phyloP scores from a whole-genome alignment of 73 alveolate species.

The Paramecium caudatum region DNA sequence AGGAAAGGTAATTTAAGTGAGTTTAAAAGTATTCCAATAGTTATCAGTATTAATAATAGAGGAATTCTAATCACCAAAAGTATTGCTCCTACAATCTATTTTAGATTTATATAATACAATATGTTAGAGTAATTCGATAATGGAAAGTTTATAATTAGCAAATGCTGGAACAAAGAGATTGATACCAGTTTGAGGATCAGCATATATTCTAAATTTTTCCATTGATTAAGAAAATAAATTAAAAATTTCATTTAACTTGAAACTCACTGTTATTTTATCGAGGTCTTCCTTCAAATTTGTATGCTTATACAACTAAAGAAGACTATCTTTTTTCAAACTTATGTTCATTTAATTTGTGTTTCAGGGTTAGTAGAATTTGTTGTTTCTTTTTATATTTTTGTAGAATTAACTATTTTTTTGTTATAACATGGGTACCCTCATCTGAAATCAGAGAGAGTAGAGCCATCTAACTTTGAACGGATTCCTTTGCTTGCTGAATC shows the following conservation, averaged over 20 bases:
- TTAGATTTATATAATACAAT: neutral
- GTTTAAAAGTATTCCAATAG: conserved; percentile 12
- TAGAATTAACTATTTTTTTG: conserved; percentile 2
- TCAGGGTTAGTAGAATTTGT: neutral
- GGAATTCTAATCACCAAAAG: conserved; percentile 64
- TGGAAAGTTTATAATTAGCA: conserved; percentile 47
- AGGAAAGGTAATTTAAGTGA: conserved; percentile 5
- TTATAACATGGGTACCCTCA: neutral
- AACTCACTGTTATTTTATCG: conserved; percentile 48
- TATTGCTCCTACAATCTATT: conserved; percentile 57
- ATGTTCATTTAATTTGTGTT: conserved; percentile 9
- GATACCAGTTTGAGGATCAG: conserved; percentile 73
- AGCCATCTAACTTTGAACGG: neutral
- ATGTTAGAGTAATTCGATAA: neutral
- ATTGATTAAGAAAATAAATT: neutral
- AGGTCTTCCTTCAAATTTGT: conserved; percentile 14
- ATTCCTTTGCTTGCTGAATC: neutral
- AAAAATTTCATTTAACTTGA: conserved; percentile 29
- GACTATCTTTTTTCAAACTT: conserved; percentile 50
- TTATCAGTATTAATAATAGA: neutral
- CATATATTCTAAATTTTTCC: conserved; percentile 76
- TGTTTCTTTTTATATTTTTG: conserved; percentile 39
- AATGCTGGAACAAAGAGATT: conserved; percentile 71
- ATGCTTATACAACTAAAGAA: conserved; percentile 35
- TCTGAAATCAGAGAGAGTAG: neutral